phyloP scores from a whole-genome alignment of 140 eudicot species.

The Bidens hawaiensis region DNA sequence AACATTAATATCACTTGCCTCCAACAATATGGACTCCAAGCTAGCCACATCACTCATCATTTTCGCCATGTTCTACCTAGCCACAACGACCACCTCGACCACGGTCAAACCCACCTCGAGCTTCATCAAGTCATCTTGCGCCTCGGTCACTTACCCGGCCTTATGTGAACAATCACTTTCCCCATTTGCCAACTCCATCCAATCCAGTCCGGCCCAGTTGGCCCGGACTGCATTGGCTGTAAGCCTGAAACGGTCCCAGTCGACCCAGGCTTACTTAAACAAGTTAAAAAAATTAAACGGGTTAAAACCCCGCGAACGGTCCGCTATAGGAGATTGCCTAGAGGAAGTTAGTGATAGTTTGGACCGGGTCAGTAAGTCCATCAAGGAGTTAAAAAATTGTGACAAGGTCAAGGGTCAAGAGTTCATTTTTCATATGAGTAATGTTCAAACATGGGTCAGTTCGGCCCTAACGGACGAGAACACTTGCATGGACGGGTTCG shows the following conservation, averaged over 20 bases:
- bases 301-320: conserved; percentile 43
- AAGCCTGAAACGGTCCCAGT: conserved; percentile 41
- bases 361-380: conserved; percentile 59
- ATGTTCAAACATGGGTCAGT: conserved; percentile 90
- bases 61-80: conserved; percentile 24
- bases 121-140: conserved; percentile 57
- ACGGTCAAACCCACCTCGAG: conserved; percentile 26
- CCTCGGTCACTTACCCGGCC: conserved; percentile 58
- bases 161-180: conserved; percentile 56
- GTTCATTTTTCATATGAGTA: conserved; percentile 63
- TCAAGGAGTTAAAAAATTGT: conserved; percentile 46
- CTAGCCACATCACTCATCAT: conserved; percentile 8
- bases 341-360: conserved; percentile 68
- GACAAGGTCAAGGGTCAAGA: conserved; percentile 43
- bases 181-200: conserved; percentile 46
- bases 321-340: conserved; percentile 63
- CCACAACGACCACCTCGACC: conserved; percentile 11
- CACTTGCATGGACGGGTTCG: conserved; percentile 83
- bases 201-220: conserved; percentile 40
- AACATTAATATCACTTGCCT: too few species aligned
- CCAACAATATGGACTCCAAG: conserved; percentile 23
- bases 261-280: conserved; percentile 39
- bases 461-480: conserved; percentile 79
- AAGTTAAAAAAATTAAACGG: conserved; percentile 41
- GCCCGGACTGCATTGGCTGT: conserved; percentile 58